These are phyloP conservation scores for Termitomyces sp. DNA, from an alignment of 768 basidiomycete genomes.

Conservation along the genomic window DNA sequence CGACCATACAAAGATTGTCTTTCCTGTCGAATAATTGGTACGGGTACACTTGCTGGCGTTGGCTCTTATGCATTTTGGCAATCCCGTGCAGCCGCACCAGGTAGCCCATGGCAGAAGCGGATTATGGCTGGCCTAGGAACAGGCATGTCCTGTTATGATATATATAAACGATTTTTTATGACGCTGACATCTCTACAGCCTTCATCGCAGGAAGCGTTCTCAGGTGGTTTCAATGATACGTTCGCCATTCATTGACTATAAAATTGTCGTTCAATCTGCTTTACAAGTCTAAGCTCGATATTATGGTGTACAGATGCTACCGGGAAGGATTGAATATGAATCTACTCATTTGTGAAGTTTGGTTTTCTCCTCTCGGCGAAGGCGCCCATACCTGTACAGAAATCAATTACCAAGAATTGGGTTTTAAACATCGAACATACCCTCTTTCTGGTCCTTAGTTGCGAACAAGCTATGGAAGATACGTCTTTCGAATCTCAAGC, in stretches of 20 bases:
- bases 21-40: constrained; percentile 69
- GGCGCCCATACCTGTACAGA: constrained; percentile 78
- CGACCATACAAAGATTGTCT: constrained; percentile 50
- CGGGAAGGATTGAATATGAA: not conserved
- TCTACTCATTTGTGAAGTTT: constrained; percentile 60
- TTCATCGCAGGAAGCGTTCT: constrained; percentile 38
- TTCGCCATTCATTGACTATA: not conserved
- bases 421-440: constrained; percentile 38
- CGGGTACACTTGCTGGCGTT: constrained; percentile 57
- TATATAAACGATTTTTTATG: not conserved
- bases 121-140: constrained; percentile 63
- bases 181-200: constrained; percentile 18
- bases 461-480: constrained; percentile 92
- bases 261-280: not conserved
- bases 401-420: constrained; percentile 4
- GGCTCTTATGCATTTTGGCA: constrained; percentile 69
- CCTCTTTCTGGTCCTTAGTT: constrained; percentile 94
- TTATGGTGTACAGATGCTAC: not conserved
- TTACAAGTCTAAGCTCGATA: not conserved
- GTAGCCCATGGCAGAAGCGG: constrained; percentile 57
- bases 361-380: constrained; percentile 94
- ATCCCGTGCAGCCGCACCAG: constrained; percentile 62
- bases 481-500: constrained; percentile 82
- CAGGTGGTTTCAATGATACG: constrained; percentile 34
- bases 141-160: constrained; percentile 36